These are phyloP conservation scores for Cutaneotrichosporon dermatis DNA, from an alignment of 1,284 basidiomycete species.

Conservation along the genomic window DNA sequence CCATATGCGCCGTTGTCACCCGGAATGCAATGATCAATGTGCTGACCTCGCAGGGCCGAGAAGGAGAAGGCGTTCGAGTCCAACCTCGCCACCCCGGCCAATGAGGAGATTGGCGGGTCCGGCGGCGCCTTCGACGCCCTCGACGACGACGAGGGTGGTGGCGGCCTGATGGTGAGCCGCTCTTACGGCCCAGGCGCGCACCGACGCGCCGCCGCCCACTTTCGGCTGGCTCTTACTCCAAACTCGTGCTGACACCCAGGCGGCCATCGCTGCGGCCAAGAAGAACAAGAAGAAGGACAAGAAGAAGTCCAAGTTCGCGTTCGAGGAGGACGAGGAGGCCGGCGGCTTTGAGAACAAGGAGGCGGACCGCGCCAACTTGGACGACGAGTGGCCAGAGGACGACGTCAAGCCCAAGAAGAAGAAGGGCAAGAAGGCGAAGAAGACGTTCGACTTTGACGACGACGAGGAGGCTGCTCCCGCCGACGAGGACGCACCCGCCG, in stretches of 20 bases:
- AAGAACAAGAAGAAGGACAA: constrained; percentile 44
- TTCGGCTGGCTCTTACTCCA: too few species aligned
- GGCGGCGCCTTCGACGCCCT: constrained; percentile 40
- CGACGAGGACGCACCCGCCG: constrained; percentile 35
- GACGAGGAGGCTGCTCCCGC: constrained; percentile 29
- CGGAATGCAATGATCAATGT: constrained; percentile 11
- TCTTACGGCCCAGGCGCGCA: background rate
- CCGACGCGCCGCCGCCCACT: background rate
- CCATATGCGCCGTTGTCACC: background rate
- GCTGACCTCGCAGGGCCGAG: constrained; percentile 32
- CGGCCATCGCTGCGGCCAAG: constrained; percentile 20
- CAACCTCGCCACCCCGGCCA: constrained; percentile 53
- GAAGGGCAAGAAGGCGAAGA: constrained; percentile 47
- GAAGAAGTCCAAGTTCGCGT: constrained; percentile 38
- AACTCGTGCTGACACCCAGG: constrained; percentile 6
- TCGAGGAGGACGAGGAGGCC: constrained; percentile 14
- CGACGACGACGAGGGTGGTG: constrained; percentile 64
- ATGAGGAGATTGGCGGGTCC: constrained; percentile 49
- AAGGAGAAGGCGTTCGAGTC: constrained; percentile 40
- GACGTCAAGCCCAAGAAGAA: constrained; percentile 48
- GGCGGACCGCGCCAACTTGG: constrained; percentile 31
- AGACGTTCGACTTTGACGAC: constrained; percentile 18
- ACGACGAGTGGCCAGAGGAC: constrained; percentile 39
- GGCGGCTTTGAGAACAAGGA: constrained; percentile 13
- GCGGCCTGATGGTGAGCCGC: constrained; percentile 72